Evolutionary conservation across 768 basidiomycete species (phyloP).

Genomic region (Boletus subparvulus): DNA sequence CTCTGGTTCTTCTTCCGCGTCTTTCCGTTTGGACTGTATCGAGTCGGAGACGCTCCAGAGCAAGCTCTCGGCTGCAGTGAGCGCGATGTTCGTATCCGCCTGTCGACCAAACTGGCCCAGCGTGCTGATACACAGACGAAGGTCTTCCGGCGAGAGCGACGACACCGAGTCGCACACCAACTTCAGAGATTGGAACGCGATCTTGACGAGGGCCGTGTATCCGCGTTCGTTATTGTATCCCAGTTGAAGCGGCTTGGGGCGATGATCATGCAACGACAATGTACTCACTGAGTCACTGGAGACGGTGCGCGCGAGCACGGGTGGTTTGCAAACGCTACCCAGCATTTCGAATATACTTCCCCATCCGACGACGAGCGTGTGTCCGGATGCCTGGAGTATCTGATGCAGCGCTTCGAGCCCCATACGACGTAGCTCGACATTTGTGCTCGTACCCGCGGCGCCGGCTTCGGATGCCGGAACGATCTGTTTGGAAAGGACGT

Average conservation of each 20-base stretch:
- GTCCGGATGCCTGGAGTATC: constrained; percentile 88
- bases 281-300: constrained; percentile 45
- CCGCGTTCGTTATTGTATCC: constrained; percentile 65
- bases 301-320: constrained; percentile 34
- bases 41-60: constrained; percentile 97
- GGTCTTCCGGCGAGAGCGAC: constrained; percentile 73
- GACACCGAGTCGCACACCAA: constrained; percentile 93
- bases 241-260: constrained; percentile 49
- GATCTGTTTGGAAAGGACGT: constrained; percentile 81
- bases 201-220: constrained; percentile 77
- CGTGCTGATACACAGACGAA: constrained; percentile 86
- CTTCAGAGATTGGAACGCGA: constrained; percentile 91
- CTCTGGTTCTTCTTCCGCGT: constrained; percentile 57
- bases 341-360: constrained; percentile 91
- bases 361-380: constrained; percentile 92
- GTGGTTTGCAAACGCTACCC: constrained; percentile 77
- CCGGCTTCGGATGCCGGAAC: constrained; percentile 42
- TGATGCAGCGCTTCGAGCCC: constrained; percentile 87
- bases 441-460: constrained; percentile 44
- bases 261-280: constrained; percentile 38
- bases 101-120: constrained; percentile 91
- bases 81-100: constrained; percentile 91
- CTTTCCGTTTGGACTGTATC: constrained; percentile 81
- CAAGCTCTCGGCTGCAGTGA: constrained; percentile 90
- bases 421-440: constrained; percentile 81